phyloP scores from a whole-genome alignment of 1,284 basidiomycete genomes.

The Puccinia novopanici region DNA sequence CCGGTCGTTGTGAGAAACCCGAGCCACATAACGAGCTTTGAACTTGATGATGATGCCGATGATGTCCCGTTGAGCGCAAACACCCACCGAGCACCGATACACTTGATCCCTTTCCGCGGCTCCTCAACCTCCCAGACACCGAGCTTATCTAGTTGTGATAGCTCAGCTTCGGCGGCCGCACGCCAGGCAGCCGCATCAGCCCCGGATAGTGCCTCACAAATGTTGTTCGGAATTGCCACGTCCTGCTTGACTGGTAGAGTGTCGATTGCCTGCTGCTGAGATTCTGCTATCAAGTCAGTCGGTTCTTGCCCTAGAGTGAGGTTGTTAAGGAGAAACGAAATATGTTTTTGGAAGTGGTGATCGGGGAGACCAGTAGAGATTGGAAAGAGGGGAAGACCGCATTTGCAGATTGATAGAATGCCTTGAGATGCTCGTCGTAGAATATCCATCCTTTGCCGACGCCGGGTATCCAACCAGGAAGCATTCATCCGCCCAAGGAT shows the following conservation, averaged over 20 bases:
- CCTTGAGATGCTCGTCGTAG: background rate
- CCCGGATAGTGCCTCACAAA: background rate
- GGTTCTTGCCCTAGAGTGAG: background rate
- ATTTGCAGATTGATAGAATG: background rate
- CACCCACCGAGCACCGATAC: conserved; percentile 16
- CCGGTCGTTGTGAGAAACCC: no score
- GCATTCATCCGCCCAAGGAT: background rate
- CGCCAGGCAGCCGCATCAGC: background rate
- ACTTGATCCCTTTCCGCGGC: background rate
- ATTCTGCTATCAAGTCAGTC: background rate
- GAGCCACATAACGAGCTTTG: conserved; percentile 18
- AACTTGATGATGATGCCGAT: background rate
- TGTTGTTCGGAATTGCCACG: background rate
- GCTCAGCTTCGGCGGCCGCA: background rate
- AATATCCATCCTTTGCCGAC: conserved; percentile 32
- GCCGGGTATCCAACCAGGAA: background rate
- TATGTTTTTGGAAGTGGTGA: background rate
- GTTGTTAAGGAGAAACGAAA: background rate
- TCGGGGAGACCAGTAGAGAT: background rate
- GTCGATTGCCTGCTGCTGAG: background rate
- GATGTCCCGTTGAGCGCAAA: background rate
- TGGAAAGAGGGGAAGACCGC: background rate
- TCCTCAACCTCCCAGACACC: conserved; percentile 12
- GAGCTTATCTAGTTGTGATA: background rate
- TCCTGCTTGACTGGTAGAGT: background rate